A percentile compares a stretch with the other conserved stretches of the same genome.
phyloP scores from a whole-genome alignment of 2,329 filamentous ascomycete genomes.

The Talaromyces sp. region DNA sequence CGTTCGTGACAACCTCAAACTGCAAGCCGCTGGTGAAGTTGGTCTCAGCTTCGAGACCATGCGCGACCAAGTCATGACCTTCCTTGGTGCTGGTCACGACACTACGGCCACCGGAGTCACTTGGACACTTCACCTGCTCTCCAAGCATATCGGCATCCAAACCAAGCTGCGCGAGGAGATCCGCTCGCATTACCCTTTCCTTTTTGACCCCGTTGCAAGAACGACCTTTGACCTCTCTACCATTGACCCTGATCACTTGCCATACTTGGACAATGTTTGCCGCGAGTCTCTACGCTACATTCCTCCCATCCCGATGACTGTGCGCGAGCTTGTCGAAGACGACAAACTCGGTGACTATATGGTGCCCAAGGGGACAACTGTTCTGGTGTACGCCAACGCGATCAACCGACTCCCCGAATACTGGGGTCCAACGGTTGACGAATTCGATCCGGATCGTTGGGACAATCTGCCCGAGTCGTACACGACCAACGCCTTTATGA shows the following conservation, averaged over 20 bases:
- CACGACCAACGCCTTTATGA: constrained; percentile 33
- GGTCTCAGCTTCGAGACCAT: constrained; percentile 34
- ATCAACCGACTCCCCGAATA: constrained; percentile 38
- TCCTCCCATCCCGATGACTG: constrained; percentile 44
- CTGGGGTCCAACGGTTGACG: constrained; percentile 38
- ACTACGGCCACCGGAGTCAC: constrained; percentile 43
- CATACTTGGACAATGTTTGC: constrained; percentile 45
- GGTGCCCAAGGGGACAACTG: constrained; percentile 40
- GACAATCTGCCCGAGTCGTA: constrained; percentile 33
- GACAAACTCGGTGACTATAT: constrained; percentile 37
- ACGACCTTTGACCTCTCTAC: constrained; percentile 25
- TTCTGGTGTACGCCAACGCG: constrained; percentile 41
- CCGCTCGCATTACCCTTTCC: constrained; percentile 31
- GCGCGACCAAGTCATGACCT: constrained; percentile 38
- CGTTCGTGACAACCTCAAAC: constrained; percentile 38
- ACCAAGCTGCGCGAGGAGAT: constrained; percentile 39
- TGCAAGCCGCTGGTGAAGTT: constrained; percentile 32
- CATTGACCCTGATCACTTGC: constrained; percentile 37
- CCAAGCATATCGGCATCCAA: constrained; percentile 37
- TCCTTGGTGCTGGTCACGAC: constrained; percentile 42
- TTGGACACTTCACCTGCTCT: constrained; percentile 41
- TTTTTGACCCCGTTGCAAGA: constrained; percentile 32
- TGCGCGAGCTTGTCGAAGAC: constrained; percentile 38
- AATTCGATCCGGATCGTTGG: constrained; percentile 43
- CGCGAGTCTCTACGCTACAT: constrained; percentile 45